Base-by-base conservation (phyloP, 225 moss, liverwort and hornwort species). In the Climacium dendroides region DNA sequence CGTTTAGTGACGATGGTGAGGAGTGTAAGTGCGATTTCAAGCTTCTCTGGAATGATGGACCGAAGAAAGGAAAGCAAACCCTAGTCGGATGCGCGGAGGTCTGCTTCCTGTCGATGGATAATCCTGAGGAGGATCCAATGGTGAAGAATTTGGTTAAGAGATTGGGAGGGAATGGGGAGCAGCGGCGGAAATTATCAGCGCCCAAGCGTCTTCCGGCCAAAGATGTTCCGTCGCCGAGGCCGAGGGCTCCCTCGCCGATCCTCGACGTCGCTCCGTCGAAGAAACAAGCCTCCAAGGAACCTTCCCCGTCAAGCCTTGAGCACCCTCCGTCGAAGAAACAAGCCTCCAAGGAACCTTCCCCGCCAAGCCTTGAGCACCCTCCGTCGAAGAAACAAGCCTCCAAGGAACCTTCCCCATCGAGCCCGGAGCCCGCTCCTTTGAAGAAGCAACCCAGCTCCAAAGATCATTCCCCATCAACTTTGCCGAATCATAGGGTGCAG, bases 11-110 rank as follows among this genome's bases (percentile, higher is more conserved):
- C 25, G 85, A 41, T 19, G 41, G 72, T 58, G 92, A 89, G 79
- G 89, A 70, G 76, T 92, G 92, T n/a, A 78, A 61, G 19, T 92
- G 92, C 79, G 22, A 55, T 14, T 92, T 92, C 65, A 76, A 35
- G n/a, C 74, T 92, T 83, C 61, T 58, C 11, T 92, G 92, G 91
- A 62, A 70, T 52, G 90, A 87, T 80, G 92, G 92, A 55, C 91
- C 91, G 17, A 79, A 45, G 76, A 85, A 77, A 80, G 30, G 26
- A 34, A 61, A 72, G 19, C 13, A 53, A 19, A 83, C 70, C 37
- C 10, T n/a, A 6, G 87, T 92, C 10, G 91, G 89, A 32, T 91
- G 90, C 84, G 88, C 74, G 22, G 91, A 91, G 75, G 85, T 92
- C 7, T 92, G 92, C 86, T 91, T 91, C 34, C 11, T 91, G 50